Evolutionary conservation across 805 yeast species (phyloP).

Genomic region (Schwanniomyces pseudopolymorphus): DNA sequence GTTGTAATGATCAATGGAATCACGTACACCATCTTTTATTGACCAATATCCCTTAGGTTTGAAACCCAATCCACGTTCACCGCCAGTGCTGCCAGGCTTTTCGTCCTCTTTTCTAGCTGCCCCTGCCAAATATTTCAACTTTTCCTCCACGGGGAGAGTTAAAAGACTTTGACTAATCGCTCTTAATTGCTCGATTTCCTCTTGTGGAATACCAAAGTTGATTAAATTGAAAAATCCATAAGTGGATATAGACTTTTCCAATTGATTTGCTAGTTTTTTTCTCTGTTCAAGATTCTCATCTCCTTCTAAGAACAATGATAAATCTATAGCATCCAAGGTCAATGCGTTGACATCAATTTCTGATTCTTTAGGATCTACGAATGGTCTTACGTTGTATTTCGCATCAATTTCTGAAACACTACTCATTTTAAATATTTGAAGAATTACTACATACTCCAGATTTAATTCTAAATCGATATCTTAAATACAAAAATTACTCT

Average conservation of each 20-base stretch:
- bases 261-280: conserved; percentile 29
- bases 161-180: conserved; percentile 25
- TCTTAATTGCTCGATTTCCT: conserved; percentile 18
- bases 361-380: conserved; percentile 18
- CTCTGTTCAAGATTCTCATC: conserved; percentile 25
- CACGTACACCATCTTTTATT: conserved; percentile 42
- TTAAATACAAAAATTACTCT: neutral
- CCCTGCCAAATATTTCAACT: conserved; percentile 25
- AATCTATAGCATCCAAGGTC: conserved; percentile 34
- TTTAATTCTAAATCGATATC: no score
- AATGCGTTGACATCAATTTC: conserved; percentile 18
- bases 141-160: conserved; percentile 24
- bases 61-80: conserved; percentile 48
- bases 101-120: conserved; percentile 30
- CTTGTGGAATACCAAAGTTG: conserved; percentile 20
- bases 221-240: conserved; percentile 45
- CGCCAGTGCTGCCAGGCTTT: conserved; percentile 33
- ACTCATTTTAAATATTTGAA: neutral
- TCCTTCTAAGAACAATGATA: conserved; percentile 34
- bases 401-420: conserved; percentile 14
- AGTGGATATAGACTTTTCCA: conserved; percentile 40
- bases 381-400: conserved; percentile 24
- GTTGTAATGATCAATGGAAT: conserved; percentile 46
- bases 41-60: conserved; percentile 52
- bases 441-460: no score